Conservation (phyloP, 179 eudicot genomes). For the Dionaea muscipula region DNA sequence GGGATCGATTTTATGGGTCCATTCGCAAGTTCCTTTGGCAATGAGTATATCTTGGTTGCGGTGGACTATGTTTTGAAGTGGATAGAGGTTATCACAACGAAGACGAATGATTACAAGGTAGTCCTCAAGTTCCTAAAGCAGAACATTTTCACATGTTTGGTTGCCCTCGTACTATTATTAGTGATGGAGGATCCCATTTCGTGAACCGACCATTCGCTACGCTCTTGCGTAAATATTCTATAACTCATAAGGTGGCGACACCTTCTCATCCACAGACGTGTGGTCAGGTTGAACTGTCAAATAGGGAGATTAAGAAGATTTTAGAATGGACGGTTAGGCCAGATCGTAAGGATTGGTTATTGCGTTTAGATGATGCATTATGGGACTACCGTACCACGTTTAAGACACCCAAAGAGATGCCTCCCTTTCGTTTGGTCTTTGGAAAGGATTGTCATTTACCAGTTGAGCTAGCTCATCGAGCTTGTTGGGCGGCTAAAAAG, state of each 20-base stretch:
- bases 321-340: background rate
- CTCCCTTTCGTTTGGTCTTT: background rate
- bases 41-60: background rate
- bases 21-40: background rate
- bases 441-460: slow-evolving; percentile 1
- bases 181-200: background rate
- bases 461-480: background rate
- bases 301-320: background rate
- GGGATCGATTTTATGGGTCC: background rate
- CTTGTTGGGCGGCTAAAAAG: background rate
- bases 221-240: background rate
- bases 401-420: background rate
- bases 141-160: background rate
- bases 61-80: background rate
- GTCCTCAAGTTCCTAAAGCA: background rate
- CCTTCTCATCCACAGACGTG: background rate
- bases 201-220: background rate
- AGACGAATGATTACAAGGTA: background rate
- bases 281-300: background rate
- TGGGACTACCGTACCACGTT: background rate
- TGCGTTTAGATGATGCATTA: background rate
- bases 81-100: background rate
- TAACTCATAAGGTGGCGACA: background rate
- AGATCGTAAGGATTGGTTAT: background rate
- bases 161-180: background rate